Conservation (phyloP, 768 basidiomycete species). For the Pulveroboletus sp. region DNA sequence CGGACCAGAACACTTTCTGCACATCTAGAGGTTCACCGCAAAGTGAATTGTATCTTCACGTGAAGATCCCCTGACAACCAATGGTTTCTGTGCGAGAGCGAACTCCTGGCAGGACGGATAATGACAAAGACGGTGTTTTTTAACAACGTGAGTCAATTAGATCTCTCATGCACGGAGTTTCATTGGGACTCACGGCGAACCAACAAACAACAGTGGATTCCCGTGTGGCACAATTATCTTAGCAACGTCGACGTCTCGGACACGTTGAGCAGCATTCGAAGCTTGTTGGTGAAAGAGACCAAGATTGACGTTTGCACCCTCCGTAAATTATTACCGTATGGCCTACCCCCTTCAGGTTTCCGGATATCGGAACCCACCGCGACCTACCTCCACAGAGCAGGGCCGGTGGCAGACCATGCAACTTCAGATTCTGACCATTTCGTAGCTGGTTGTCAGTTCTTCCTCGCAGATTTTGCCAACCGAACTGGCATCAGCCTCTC, state of each 20-base stretch:
- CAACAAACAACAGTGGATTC: too few species aligned
- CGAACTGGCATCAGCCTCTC: too few species aligned
- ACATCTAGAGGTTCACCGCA: conserved; percentile 26
- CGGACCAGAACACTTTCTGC: not conserved
- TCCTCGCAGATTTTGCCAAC: too few species aligned
- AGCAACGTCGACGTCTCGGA: conserved; percentile 71
- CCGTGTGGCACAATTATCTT: too few species aligned
- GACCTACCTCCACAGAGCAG: conserved; percentile 60
- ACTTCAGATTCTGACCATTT: too few species aligned
- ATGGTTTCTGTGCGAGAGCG: too few species aligned
- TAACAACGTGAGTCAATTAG: not conserved
- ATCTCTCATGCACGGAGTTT: not conserved
- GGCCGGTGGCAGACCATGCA: too few species aligned
- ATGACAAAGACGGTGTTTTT: conserved; percentile 65
- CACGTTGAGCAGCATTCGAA: conserved; percentile 63
- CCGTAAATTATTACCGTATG: conserved; percentile 63
- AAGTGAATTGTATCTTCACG: too few species aligned
- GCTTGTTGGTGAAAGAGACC: not conserved
- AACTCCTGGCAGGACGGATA: too few species aligned
- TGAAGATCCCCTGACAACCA: conserved; percentile 57
- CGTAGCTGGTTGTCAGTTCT: too few species aligned
- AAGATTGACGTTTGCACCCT: conserved; percentile 38
- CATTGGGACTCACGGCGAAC: conserved; percentile 45
- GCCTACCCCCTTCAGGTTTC: too few species aligned
- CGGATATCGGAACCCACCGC: conserved; percentile 62